Percentiles rank a stretch among this genome's conserved stretches.
Evolutionary conservation across 1,284 basidiomycete species (phyloP).

Genomic region (Cutaneotrichosporon daszewskae): DNA sequence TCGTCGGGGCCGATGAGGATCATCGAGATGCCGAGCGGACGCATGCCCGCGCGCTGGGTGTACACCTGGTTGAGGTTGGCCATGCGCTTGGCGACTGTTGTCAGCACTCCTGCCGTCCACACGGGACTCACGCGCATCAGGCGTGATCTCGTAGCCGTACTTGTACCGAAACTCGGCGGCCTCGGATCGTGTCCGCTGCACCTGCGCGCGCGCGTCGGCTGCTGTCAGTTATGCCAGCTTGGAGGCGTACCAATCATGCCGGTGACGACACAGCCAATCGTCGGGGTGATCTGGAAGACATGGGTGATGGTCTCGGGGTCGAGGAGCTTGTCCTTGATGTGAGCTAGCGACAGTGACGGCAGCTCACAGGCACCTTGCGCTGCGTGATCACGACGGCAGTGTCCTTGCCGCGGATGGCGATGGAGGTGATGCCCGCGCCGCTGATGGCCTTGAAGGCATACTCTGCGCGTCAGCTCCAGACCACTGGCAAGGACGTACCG

Average conservation of each 20-base stretch:
- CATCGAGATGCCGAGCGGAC: slow-evolving; percentile 96
- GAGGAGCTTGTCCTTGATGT: slow-evolving; percentile 84
- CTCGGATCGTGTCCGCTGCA: slow-evolving; percentile 78
- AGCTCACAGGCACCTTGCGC: slow-evolving; percentile 86
- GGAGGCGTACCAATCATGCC: slow-evolving; percentile 72
- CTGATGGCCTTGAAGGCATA: slow-evolving; percentile 99
- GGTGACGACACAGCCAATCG: slow-evolving; percentile 96
- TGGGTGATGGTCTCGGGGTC: slow-evolving; percentile 93
- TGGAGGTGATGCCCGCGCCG: slow-evolving; percentile 88
- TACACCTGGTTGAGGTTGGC: slow-evolving; percentile 99
- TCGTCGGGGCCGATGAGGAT: slow-evolving; percentile 90
- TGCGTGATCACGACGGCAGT: slow-evolving; percentile 94
- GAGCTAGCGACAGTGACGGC: not conserved
- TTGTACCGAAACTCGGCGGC: slow-evolving; percentile 95
- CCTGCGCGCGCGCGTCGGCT: slow-evolving; percentile 93
- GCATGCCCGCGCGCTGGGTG: slow-evolving; percentile 95
- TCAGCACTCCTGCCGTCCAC: not conserved
- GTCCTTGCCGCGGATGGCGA: slow-evolving; percentile 89
- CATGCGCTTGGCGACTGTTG: slow-evolving; percentile 71
- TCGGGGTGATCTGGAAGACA: slow-evolving; percentile 91
- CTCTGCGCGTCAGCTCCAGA: slow-evolving; percentile 54
- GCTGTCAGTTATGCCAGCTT: slow-evolving; percentile 7
- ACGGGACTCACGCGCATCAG: slow-evolving; percentile 60
- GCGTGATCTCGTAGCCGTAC: slow-evolving; percentile 96
- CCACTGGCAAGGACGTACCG: slow-evolving; percentile 56